A percentile compares a stretch with the other conserved stretches of the same genome.
Conservation (phyloP, 306 rosid species). For the Citrullus colocynthis region DNA sequence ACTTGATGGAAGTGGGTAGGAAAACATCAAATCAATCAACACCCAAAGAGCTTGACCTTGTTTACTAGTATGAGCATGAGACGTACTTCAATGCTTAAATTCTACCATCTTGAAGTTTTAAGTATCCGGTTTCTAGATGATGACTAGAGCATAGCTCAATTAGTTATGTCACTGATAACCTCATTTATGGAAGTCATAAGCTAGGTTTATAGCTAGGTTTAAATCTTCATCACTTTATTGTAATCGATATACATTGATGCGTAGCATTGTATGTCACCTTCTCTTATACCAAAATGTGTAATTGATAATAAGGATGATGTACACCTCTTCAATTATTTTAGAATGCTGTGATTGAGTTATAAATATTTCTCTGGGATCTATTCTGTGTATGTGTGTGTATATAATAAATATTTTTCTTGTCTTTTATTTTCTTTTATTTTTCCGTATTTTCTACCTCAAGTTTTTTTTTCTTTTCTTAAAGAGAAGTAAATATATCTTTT, state of each 20-base stretch:
- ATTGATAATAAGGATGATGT: neutral
- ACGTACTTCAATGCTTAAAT: neutral
- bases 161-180: neutral
- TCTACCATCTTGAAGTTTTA: neutral
- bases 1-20: constrained; percentile 64
- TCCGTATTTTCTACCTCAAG: no score
- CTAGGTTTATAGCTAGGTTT: neutral
- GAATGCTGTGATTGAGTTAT: neutral
- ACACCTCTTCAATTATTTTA: neutral
- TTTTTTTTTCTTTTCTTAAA: no score
- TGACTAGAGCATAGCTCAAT: neutral
- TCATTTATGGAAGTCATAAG: neutral
- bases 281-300: neutral
- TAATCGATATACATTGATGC: no score
- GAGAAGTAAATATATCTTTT: no score
- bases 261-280: neutral
- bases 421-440: neutral
- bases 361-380: neutral
- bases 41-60: neutral
- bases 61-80: neutral
- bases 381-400: no score
- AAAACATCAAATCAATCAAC: constrained; percentile 1
- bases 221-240: neutral
- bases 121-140: neutral
- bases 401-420: neutral